Conservation (phyloP, 192 early-diverging fungal species). For the Gigaspora rosea region DNA sequence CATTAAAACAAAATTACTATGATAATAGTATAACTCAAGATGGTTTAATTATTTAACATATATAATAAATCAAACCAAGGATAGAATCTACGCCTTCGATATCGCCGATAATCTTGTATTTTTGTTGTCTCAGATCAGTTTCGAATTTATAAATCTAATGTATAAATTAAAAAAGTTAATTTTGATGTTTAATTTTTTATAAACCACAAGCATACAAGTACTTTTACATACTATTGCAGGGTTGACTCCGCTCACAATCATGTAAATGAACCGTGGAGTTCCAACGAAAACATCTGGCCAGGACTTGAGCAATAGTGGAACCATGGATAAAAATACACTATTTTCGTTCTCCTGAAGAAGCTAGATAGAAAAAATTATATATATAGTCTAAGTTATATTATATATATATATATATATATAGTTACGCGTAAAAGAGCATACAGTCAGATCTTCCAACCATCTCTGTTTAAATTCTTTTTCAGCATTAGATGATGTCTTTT, state of each 20-base stretch:
- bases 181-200: not conserved
- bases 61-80: not conserved
- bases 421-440: not conserved
- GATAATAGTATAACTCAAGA: not conserved
- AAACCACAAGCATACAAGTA: too few species aligned
- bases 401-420: not conserved
- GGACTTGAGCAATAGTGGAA: not conserved
- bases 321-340: slow-evolving; percentile 1
- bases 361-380: not conserved
- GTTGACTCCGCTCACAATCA: not conserved
- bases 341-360: not conserved
- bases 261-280: not conserved
- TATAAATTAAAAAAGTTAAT: not conserved
- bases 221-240: not conserved
- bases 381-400: not conserved
- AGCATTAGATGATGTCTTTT: not conserved
- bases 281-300: slow-evolving; percentile 10
- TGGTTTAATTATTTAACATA: not conserved
- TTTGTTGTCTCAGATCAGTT: not conserved
- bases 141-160: slow-evolving; percentile 19
- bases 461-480: too few species aligned
- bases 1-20: not conserved
- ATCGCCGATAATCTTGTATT: not conserved
- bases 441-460: too few species aligned
- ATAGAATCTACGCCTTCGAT: not conserved